phyloP scores from a whole-genome alignment of 202 grass and related monocot genomes.

The Panicum virgatum region DNA sequence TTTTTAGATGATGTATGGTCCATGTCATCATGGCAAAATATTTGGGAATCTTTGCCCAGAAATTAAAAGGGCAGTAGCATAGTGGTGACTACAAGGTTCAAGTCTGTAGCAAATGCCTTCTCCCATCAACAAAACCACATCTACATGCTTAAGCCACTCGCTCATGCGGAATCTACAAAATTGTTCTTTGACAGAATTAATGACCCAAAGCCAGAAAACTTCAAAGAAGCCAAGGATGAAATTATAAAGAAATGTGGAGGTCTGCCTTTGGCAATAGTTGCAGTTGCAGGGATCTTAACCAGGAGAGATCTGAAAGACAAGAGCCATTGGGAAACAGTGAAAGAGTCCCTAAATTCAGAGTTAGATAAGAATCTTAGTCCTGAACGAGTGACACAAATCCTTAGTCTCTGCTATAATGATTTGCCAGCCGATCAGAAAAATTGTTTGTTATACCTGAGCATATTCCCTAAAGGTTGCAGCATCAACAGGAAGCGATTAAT shows the following conservation, averaged over 20 bases:
- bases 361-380: conserved; percentile 10
- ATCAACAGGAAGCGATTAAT: conserved; percentile 21
- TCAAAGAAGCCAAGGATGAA: background rate
- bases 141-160: background rate
- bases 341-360: conserved; percentile 14
- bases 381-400: conserved; percentile 24
- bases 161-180: background rate
- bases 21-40: background rate
- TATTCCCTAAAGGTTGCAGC: conserved; percentile 23
- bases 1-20: conserved; percentile 30
- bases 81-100: conserved; percentile 35
- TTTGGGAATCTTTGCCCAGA: background rate
- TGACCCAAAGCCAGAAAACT: background rate
- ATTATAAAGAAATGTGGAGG: conserved; percentile 19
- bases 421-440: conserved; percentile 22
- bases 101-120: conserved; percentile 12
- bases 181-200: conserved; percentile 16
- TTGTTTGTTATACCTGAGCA: conserved; percentile 38
- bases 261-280: conserved; percentile 26
- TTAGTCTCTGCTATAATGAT: conserved; percentile 31
- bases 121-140: background rate
- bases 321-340: background rate
- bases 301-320: background rate
- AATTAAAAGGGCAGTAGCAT: background rate
- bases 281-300: conserved; percentile 28